These are phyloP conservation scores for Eucalyptus sp. DNA, from an alignment of 345 rosid genomes.

Conservation along the genomic window DNA sequence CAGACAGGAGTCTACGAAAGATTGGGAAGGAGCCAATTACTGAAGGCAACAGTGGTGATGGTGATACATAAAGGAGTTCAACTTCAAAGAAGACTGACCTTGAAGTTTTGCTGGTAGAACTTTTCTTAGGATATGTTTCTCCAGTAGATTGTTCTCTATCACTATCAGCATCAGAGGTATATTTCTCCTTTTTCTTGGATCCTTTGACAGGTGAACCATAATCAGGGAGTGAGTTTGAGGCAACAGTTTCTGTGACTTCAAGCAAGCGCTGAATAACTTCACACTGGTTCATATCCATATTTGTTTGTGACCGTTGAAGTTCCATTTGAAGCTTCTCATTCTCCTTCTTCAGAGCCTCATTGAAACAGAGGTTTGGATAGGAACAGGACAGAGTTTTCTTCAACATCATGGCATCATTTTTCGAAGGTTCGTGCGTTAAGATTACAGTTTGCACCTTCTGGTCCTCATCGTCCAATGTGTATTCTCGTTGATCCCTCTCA, in stretches of 20 bases:
- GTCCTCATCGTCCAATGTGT: constrained; percentile 87
- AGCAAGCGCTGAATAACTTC: constrained; percentile 85
- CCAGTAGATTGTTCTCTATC: constrained; percentile 31
- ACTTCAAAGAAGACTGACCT: constrained; percentile 30
- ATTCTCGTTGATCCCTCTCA: constrained; percentile 86
- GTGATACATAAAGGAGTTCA: background rate
- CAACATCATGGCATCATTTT: constrained; percentile 51
- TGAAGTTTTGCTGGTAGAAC: constrained; percentile 36
- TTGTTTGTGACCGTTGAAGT: constrained; percentile 75
- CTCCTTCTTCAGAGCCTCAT: constrained; percentile 72
- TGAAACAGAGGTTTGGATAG: constrained; percentile 76
- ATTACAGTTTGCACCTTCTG: constrained; percentile 78
- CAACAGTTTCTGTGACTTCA: constrained; percentile 70
- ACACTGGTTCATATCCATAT: constrained; percentile 71
- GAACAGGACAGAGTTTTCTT: constrained; percentile 82
- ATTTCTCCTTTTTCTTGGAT: constrained; percentile 40
- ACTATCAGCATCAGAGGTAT: constrained; percentile 23
- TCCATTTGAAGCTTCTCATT: constrained; percentile 72
- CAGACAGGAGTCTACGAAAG: background rate
- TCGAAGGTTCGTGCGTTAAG: constrained; percentile 58
- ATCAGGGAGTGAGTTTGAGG: constrained; percentile 19
- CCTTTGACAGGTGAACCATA: constrained; percentile 33
- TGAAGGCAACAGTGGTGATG: background rate
- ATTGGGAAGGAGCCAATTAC: background rate
- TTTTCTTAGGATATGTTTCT: constrained; percentile 33